These are phyloP conservation scores for Carex scoparia DNA, from an alignment of 176 grass and related monocot species.

Conservation along the genomic window DNA sequence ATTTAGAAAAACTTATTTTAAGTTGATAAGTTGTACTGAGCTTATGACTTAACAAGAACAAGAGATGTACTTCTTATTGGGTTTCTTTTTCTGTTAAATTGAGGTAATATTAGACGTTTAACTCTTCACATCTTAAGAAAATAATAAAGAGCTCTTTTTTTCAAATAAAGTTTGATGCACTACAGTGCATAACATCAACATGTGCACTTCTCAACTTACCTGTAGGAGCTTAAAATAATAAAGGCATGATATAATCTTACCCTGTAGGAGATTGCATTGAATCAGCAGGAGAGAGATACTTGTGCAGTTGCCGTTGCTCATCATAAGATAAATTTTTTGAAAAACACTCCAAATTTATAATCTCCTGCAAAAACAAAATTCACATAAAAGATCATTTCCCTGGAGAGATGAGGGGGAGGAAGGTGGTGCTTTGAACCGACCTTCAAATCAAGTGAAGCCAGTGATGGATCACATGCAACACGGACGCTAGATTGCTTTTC, in stretches of 20 bases:
- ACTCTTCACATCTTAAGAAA: background rate
- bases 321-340: slow-evolving; percentile 50
- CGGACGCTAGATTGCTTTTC: slow-evolving; percentile 20
- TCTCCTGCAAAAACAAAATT: slow-evolving; percentile 42
- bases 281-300: slow-evolving; percentile 58
- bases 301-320: slow-evolving; percentile 45
- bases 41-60: background rate
- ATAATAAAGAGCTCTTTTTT: background rate
- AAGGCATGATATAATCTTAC: slow-evolving; percentile 24
- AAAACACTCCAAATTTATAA: slow-evolving; percentile 54
- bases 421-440: background rate
- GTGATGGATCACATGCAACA: slow-evolving; percentile 6
- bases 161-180: background rate
- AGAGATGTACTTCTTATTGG: background rate
- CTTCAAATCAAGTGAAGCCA: slow-evolving; percentile 18
- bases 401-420: background rate
- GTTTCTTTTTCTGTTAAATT: background rate
- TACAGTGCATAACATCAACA: background rate
- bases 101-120: background rate
- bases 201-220: too few species aligned
- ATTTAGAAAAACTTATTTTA: background rate
- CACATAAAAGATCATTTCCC: slow-evolving; percentile 15
- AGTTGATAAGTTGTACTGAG: background rate
- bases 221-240: background rate
- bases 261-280: slow-evolving; percentile 33